A percentile compares a stretch with the other conserved stretches of the same genome.
phyloP scores from a whole-genome alignment of 345 rosid species.

The Dovyalis caffra region DNA sequence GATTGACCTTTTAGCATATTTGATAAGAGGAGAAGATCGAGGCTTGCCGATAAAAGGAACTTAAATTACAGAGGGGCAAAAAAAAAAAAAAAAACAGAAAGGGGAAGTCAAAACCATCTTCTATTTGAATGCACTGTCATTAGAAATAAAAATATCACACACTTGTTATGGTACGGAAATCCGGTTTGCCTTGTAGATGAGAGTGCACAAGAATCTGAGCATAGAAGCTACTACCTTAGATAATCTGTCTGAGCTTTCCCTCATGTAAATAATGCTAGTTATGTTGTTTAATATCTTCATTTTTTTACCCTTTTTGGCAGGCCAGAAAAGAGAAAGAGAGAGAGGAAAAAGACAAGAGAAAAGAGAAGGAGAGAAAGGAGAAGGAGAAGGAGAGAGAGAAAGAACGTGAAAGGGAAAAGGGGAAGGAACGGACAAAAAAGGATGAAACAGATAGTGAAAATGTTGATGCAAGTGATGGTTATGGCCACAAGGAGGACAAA shows the following conservation, averaged over 20 bases:
- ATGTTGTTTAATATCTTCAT: not conserved
- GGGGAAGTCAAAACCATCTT: not conserved
- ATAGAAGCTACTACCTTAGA: not conserved
- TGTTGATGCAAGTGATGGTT: conserved; percentile 55
- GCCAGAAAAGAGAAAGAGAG: conserved; percentile 71
- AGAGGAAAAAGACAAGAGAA: conserved; percentile 56
- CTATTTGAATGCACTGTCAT: not conserved
- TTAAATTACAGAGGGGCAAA: not conserved
- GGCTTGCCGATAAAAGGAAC: not conserved
- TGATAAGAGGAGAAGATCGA: too few relatives aligned
- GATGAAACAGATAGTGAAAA: conserved; percentile 88
- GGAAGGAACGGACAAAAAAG: conserved; percentile 64
- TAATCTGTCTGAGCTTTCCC: not conserved
- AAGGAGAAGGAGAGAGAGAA: conserved; percentile 66
- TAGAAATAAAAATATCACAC: too few relatives aligned
- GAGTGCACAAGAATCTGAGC: not conserved
- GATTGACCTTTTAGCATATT: not conserved
- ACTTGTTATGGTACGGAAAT: too few relatives aligned
- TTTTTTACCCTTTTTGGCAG: conserved; percentile 31
- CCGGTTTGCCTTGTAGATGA: not conserved
- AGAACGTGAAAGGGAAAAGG: conserved; percentile 81
- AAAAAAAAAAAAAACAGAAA: not conserved
- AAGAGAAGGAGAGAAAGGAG: conserved; percentile 63
- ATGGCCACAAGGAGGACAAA: conserved; percentile 72
- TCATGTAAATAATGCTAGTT: conserved; percentile 7